phyloP scores from a whole-genome alignment of 345 rosid species.

The Fremontodendron californicum region DNA sequence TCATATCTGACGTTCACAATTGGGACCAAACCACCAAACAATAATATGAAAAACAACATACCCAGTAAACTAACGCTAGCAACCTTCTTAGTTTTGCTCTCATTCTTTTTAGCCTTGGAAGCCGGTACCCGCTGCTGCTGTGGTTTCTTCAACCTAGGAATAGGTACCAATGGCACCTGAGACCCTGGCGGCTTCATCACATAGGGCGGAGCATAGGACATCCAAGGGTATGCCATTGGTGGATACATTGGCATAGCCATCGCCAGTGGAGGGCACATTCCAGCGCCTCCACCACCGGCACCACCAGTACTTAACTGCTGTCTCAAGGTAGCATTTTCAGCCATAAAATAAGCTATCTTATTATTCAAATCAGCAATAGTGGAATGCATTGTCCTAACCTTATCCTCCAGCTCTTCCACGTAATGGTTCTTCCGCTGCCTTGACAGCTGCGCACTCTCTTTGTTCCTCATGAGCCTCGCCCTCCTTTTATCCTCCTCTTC shows the following conservation, averaged over 20 bases:
- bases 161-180: slow-evolving; percentile 91
- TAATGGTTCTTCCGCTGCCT: slow-evolving; percentile 98
- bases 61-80: slow-evolving; percentile 93
- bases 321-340: slow-evolving; percentile 73
- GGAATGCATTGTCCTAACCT: slow-evolving; percentile 78
- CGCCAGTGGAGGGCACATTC: slow-evolving; percentile 52
- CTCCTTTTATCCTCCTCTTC: slow-evolving; percentile 70
- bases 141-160: slow-evolving; percentile 85
- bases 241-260: slow-evolving; percentile 60
- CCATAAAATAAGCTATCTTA: slow-evolving; percentile 70
- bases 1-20: slow-evolving; percentile 58
- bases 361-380: slow-evolving; percentile 72
- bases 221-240: slow-evolving; percentile 74
- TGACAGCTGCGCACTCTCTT: slow-evolving; percentile 97
- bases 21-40: slow-evolving; percentile 85
- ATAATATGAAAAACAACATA: slow-evolving; percentile 60
- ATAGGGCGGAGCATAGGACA: slow-evolving; percentile 70
- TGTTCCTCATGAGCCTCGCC: slow-evolving; percentile 79
- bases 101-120: slow-evolving; percentile 55
- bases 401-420: slow-evolving; percentile 95
- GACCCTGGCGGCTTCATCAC: slow-evolving; percentile 78
- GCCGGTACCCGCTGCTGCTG: slow-evolving; percentile 36
- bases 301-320: slow-evolving; percentile 56
- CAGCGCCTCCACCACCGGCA: slow-evolving; percentile 32
- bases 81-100: slow-evolving; percentile 73